phyloP scores from a whole-genome alignment of 2,329 filamentous ascomycete genomes.

The Trichoderma simmonsii region DNA sequence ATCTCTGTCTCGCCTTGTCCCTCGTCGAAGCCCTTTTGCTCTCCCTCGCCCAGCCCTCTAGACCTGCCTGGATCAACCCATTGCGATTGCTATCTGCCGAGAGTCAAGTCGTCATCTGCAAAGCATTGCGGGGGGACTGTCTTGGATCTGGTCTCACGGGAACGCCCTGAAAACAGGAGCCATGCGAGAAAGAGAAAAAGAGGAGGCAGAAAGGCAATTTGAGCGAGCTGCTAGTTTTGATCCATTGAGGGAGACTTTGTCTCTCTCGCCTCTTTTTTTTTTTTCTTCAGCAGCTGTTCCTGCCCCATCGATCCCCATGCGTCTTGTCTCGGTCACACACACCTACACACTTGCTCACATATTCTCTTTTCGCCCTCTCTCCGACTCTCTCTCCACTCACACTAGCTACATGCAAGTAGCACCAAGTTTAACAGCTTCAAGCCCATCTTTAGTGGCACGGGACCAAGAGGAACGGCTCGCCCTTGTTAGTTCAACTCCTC shows the following conservation, averaged over 20 bases:
- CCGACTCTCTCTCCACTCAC: not conserved
- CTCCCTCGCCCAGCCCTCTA: conserved; percentile 11
- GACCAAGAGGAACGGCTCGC: conserved; percentile 19
- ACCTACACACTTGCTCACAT: not conserved
- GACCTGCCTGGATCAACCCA: not conserved
- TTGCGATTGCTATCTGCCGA: not conserved
- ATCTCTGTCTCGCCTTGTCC: not conserved
- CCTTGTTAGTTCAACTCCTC: conserved; percentile 9
- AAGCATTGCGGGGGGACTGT: conserved; percentile 3
- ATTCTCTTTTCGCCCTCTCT: not conserved
- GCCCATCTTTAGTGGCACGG: conserved; percentile 4
- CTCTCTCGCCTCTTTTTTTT: not conserved
- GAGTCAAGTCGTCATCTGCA: not conserved
- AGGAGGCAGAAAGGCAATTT: not conserved
- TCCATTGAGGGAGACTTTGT: not conserved
- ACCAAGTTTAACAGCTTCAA: not conserved
- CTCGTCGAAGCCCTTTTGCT: not conserved
- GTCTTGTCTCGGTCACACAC: not conserved
- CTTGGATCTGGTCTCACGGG: conserved; percentile 2
- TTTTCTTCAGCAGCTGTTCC: conserved; percentile 1
- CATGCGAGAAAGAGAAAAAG: not conserved
- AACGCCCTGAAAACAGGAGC: not conserved
- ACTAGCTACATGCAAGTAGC: not conserved
- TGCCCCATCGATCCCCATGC: not conserved
- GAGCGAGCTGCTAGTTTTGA: not conserved